Percentiles rank a stretch among this genome's conserved stretches.
phyloP scores from a whole-genome alignment of 768 basidiomycete species.

The Trametopsis cervina region DNA sequence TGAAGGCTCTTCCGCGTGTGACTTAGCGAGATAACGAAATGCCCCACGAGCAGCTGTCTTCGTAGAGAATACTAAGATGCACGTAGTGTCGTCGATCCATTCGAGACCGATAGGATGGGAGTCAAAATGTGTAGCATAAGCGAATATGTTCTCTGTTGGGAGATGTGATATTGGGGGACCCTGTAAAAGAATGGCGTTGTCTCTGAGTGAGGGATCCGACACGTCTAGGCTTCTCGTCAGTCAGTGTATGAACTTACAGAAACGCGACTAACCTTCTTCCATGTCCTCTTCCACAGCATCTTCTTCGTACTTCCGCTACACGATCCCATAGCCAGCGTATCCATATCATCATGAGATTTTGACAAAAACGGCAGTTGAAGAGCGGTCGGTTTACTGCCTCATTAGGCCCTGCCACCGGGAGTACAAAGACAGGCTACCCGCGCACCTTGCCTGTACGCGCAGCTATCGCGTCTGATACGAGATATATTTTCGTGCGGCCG shows the following conservation, averaged over 20 bases:
- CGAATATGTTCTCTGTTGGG: conserved; percentile 72
- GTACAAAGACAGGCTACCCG: conserved; percentile 33
- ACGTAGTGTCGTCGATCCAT: conserved; percentile 83
- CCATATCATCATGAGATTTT: neutral
- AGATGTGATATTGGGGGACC: conserved; percentile 71
- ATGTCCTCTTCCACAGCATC: conserved; percentile 27
- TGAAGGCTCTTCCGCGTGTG: conserved; percentile 43
- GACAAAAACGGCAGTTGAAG: neutral
- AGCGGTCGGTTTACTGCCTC: conserved; percentile 1
- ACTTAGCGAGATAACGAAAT: conserved; percentile 44
- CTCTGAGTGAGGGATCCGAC: conserved; percentile 42
- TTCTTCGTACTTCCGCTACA: conserved; percentile 44
- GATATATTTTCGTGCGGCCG: conserved; percentile 66
- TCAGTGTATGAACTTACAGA: neutral
- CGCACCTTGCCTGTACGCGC: conserved; percentile 68
- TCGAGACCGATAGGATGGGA: conserved; percentile 69
- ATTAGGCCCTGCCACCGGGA: conserved; percentile 38
- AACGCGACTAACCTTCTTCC: conserved; percentile 17
- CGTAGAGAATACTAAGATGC: conserved; percentile 67
- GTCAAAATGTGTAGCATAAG: conserved; percentile 75
- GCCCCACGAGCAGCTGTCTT: conserved; percentile 46
- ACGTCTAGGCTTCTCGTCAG: neutral
- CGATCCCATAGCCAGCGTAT: no score
- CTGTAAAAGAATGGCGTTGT: conserved; percentile 64
- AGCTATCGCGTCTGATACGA: conserved; percentile 62